Evolutionary conservation across 106 monocot genomes (phyloP).

Genomic region (Apostasia shenzhenica): DNA sequence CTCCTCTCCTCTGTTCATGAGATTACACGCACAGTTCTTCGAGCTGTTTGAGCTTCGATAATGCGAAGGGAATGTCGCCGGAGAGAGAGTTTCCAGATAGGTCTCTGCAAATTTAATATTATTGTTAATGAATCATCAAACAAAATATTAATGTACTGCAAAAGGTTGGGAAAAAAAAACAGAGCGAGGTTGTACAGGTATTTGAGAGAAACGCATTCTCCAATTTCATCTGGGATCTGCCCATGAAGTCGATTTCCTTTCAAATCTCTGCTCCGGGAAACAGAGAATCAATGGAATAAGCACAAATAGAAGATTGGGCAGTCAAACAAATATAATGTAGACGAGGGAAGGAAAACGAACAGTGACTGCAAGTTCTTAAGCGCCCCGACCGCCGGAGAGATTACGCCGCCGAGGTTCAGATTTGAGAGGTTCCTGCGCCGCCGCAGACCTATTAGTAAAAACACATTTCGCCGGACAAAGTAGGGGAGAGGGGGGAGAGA

Average conservation of each 20-base stretch:
- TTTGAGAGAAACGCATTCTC: constrained; percentile 75
- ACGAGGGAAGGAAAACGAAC: constrained; percentile 21
- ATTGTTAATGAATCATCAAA: constrained; percentile 1
- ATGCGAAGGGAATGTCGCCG: constrained; percentile 87
- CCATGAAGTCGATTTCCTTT: constrained; percentile 77
- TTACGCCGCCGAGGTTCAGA: constrained; percentile 88
- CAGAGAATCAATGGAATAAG: constrained; percentile 6
- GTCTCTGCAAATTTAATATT: constrained; percentile 37
- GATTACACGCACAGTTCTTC: constrained; percentile 66
- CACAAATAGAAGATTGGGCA: background rate
- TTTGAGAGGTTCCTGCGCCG: constrained; percentile 81
- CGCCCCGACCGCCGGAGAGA: constrained; percentile 74
- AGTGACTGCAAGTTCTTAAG: constrained; percentile 68
- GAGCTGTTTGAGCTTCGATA: constrained; percentile 90
- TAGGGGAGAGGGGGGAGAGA: background rate
- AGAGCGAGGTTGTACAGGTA: constrained; percentile 48
- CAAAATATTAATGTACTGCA: background rate
- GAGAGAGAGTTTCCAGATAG: constrained; percentile 67
- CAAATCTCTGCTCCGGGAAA: constrained; percentile 60
- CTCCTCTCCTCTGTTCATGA: background rate
- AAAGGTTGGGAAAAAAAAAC: background rate
- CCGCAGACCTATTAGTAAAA: background rate
- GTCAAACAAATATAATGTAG: constrained; percentile 4
- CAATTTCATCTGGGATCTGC: constrained; percentile 97
- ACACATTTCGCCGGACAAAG: background rate